Percentiles rank a stretch among this genome's conserved stretches.
Evolutionary conservation across 1,139 yeast species (phyloP).

Genomic region (Candida neerlandica): DNA sequence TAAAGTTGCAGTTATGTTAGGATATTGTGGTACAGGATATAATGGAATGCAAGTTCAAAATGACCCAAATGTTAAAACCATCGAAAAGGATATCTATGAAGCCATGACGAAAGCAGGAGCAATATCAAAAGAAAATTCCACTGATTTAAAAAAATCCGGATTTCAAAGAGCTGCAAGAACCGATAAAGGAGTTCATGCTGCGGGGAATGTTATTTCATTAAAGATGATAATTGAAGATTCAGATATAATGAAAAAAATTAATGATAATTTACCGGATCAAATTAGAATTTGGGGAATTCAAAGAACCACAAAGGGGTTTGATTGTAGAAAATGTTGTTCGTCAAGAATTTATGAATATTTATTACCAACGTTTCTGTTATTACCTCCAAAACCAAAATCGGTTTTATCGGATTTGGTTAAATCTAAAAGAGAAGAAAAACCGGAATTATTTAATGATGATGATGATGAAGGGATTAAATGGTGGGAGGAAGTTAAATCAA

Average conservation of each 20-base stretch:
- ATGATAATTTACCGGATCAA: constrained; percentile 74
- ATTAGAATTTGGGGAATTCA: constrained; percentile 93
- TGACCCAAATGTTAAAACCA: constrained; percentile 87
- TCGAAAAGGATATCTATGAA: constrained; percentile 85
- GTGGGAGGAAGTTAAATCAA: constrained; percentile 61
- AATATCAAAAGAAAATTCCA: constrained; percentile 82
- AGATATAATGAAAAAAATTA: constrained; percentile 74
- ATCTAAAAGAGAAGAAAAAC: constrained; percentile 53
- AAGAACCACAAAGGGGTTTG: constrained; percentile 88
- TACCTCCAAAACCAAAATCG: constrained; percentile 85
- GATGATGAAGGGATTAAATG: constrained; percentile 72
- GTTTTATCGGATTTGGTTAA: constrained; percentile 61
- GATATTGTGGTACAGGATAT: constrained; percentile 97
- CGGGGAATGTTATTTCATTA: constrained; percentile 89
- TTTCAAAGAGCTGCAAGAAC: constrained; percentile 98
- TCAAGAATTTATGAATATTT: constrained; percentile 92
- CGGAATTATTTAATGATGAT: constrained; percentile 56
- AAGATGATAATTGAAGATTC: constrained; percentile 88
- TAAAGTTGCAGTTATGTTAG: constrained; percentile 90
- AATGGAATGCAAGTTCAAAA: constrained; percentile 90
- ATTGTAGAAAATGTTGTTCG: constrained; percentile 93
- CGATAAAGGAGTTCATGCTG: constrained; percentile 99
- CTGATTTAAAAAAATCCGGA: constrained; percentile 86
- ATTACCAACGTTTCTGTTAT: constrained; percentile 84
- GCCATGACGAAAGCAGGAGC: constrained; percentile 93